Percentiles rank a stretch among this genome's conserved stretches.
phyloP scores from a whole-genome alignment of 805 yeast species.

The Saccharomycopsis microspora region DNA sequence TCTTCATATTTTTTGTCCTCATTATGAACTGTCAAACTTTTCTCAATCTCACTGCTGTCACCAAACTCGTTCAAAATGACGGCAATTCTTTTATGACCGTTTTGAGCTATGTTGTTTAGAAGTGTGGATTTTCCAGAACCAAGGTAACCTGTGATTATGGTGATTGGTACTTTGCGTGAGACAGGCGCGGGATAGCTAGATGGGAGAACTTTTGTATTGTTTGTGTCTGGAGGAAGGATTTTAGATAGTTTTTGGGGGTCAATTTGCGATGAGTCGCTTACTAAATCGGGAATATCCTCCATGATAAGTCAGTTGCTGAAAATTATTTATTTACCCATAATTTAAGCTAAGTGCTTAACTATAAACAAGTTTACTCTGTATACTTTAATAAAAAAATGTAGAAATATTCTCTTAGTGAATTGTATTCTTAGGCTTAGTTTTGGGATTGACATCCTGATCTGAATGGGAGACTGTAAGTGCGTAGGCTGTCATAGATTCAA shows the following conservation, averaged over 20 bases:
- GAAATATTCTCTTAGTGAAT: too few species aligned
- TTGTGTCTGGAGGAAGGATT: slow-evolving; percentile 11
- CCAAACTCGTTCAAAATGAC: slow-evolving; percentile 90
- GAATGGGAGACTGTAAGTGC: too few species aligned
- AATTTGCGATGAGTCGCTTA: slow-evolving; percentile 21
- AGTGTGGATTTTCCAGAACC: slow-evolving; percentile 93
- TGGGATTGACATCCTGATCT: too few species aligned
- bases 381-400: too few species aligned
- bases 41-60: slow-evolving; percentile 82
- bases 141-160: slow-evolving; percentile 87
- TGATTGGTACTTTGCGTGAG: slow-evolving; percentile 62
- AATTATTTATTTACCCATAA: too few species aligned
- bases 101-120: slow-evolving; percentile 59
- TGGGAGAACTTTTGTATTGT: neutral
- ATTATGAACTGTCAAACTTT: slow-evolving; percentile 59
- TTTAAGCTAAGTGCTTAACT: too few species aligned
- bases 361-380: too few species aligned
- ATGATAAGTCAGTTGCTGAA: neutral
- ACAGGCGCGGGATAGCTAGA: neutral
- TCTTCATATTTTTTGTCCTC: slow-evolving; percentile 58
- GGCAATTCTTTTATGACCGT: slow-evolving; percentile 68
- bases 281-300: slow-evolving; percentile 26
- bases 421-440: too few species aligned
- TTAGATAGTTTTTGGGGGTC: slow-evolving; percentile 11
- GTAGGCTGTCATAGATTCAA: too few species aligned